Base-by-base conservation (phyloP, 495 filamentous ascomycete species). In the Lophiotrema nucula region DNA sequence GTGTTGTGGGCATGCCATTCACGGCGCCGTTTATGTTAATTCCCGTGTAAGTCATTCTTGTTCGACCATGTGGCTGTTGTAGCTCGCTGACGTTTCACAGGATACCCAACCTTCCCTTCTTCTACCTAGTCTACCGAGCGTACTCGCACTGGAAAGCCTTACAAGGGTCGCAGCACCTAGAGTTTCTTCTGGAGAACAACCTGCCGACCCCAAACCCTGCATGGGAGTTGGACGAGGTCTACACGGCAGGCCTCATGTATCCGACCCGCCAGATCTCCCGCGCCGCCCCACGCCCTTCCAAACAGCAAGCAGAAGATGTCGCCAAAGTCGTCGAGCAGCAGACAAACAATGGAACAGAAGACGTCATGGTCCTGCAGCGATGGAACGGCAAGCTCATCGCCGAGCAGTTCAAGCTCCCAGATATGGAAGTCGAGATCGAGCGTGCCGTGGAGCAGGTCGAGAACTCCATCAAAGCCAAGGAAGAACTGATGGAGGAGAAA, bases 41-140 rank as follows among this genome's bases (percentile, higher is more conserved):
- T 35, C 93, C 93, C 33, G 51, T 97, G 91, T 95, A 82, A 72
- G 89, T 19, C 26, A 33, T 27, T 23, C 35, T 22, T 39, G 3
- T n/a, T 0, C 22, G 21, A 33, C 12, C 16, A 22, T 49, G 19
- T 15, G 6, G 21, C 4, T 26, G 24, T 12, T 1, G 5, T 16
- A 38, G n/a, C 47, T 19, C 1, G 44, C 52, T 67, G 26, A 60
- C 46, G 8, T 25, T 0, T 19, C n/a, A 41, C 67, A 96, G 91
- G 41, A 76, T 97, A 59, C 92, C 92, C 6, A 97, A 97, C 69
- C 77, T 98, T n/a, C 93, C 93, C 22, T 97, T 97, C 76, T 97
- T 97, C 76, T 99, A 97, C 68, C 77, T 97, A 16, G 80, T 78
- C 1, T 99, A 95, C 72, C 79, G 93, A 64, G 82, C 82, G 59